Evolutionary conservation across 768 basidiomycete genomes (phyloP), one percentile per base, ranked within the genome.

Genomic region (Boletus pseudopeckii): DNA sequence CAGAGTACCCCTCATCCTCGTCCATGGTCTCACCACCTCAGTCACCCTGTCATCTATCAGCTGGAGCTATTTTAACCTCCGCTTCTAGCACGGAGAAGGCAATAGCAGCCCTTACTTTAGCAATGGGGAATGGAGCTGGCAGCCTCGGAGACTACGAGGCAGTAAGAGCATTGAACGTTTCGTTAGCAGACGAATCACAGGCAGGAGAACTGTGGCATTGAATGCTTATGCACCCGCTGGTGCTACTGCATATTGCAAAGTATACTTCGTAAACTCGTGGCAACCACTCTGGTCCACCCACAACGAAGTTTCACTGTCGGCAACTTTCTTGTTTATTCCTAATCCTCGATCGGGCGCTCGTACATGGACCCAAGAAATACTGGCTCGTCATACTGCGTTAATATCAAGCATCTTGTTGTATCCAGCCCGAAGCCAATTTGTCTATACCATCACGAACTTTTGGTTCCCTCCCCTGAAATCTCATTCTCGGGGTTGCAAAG

Each of bases 71-170:
- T 39, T 45, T 49, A 9, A 54, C 63, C n/a, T 56, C 72, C 18
- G 67, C 81, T 11, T 76, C 81, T 41, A 75, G 73, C 34, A 71
- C 80, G 18, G 83, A 85, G 58, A 84, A 82, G 61, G 80, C 80
- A 15, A 74, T 85, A 46, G 82, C 82, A 17, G 82, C 81, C 17
- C 74, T 85, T 30, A 75, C 73, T 32, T 68, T 86, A 3, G 83
- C 81, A 17, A 76, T 86, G 71, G 84, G 84, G 13, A 85, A 79
- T 55, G 85, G 84, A 39, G 83, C 83, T 10, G 83, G 80, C 6
- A 77, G 82, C 26, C 64, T 86, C 37, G 76, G 75, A 48, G 84
- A 86, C 61, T 85, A 85, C 52, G 71, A 73, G 49, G 75, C 78
- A 2, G 70, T 81, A 34, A 74, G 73, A 52, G 69, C 71, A 32